These are phyloP conservation scores for Penicillium silybi DNA, from an alignment of 495 filamentous ascomycete genomes.

Conservation along the genomic window DNA sequence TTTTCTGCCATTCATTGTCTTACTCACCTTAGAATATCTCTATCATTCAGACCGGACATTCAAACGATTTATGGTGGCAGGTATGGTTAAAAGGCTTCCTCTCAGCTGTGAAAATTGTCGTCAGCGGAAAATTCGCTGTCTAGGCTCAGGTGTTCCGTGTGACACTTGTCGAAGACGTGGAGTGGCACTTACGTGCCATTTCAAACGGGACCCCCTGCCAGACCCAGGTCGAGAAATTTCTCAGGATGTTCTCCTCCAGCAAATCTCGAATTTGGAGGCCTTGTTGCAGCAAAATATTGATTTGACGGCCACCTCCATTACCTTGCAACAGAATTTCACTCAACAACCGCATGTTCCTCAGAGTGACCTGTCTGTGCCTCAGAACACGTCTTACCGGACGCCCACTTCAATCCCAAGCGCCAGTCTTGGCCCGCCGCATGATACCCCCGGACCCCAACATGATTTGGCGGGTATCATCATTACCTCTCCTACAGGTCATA, in stretches of 20 bases:
- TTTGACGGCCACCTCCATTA: background rate
- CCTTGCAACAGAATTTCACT: background rate
- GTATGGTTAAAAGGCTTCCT: conserved; percentile 1
- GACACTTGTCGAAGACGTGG: conserved; percentile 8
- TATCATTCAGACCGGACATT: too few relatives aligned
- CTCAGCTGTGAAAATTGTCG: conserved; percentile 11
- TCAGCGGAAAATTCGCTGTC: conserved; percentile 5
- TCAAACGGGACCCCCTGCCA: conserved; percentile 6
- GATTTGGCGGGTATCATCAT: background rate
- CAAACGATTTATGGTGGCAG: too few relatives aligned
- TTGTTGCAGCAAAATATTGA: conserved; percentile 1
- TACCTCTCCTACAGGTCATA: conserved; percentile 1
- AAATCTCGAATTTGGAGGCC: background rate
- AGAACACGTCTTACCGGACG: background rate
- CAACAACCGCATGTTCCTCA: background rate
- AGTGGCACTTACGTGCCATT: conserved; percentile 3
- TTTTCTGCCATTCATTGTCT: too few relatives aligned
- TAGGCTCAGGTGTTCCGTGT: conserved; percentile 9
- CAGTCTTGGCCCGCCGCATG: background rate
- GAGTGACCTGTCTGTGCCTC: background rate
- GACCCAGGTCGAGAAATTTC: background rate
- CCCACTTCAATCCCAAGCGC: background rate
- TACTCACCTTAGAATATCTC: too few relatives aligned
- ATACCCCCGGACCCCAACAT: background rate
- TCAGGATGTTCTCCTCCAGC: background rate